phyloP scores from a whole-genome alignment of 805 yeast genomes.

The Phaffomyces thermotolerans region DNA sequence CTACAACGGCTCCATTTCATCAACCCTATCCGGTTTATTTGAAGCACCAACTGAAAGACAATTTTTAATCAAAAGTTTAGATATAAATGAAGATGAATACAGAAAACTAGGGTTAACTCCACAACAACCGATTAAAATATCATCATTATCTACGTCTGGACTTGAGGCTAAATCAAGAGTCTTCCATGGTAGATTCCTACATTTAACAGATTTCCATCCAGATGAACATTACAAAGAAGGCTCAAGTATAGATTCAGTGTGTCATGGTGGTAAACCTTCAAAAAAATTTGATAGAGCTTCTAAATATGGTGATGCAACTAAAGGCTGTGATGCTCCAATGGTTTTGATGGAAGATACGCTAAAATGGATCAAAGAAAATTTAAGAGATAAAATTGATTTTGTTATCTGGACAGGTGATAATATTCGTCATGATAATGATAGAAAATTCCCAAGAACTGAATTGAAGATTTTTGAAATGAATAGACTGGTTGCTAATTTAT shows the following conservation, averaged over 20 bases:
- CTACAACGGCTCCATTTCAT: background rate
- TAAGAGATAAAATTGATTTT: conserved; percentile 74
- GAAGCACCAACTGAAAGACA: background rate
- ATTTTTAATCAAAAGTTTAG: conserved; percentile 8
- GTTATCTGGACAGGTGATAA: conserved; percentile 91
- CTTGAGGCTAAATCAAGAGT: conserved; percentile 3
- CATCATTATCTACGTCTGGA: conserved; percentile 10
- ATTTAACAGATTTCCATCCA: conserved; percentile 82
- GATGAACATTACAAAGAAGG: conserved; percentile 59
- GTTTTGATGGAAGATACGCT: conserved; percentile 54
- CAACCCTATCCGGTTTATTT: background rate
- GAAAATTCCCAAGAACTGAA: conserved; percentile 68
- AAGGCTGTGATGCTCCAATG: conserved; percentile 75
- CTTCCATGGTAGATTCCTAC: conserved; percentile 70
- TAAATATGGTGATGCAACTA: conserved; percentile 63
- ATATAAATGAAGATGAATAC: conserved; percentile 25
- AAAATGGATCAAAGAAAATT: conserved; percentile 55
- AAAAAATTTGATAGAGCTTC: conserved; percentile 43
- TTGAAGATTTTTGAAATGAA: conserved; percentile 64
- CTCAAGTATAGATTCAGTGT: conserved; percentile 38
- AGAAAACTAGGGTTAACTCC: conserved; percentile 34
- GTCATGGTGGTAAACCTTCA: conserved; percentile 44
- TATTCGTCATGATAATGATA: conserved; percentile 76
- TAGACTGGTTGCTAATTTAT: conserved; percentile 42
- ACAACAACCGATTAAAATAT: conserved; percentile 27